Evolutionary conservation across 768 basidiomycete genomes (phyloP), one percentile per base, ranked within the genome.

Genomic region (Cantharellus cinnabarinus): DNA sequence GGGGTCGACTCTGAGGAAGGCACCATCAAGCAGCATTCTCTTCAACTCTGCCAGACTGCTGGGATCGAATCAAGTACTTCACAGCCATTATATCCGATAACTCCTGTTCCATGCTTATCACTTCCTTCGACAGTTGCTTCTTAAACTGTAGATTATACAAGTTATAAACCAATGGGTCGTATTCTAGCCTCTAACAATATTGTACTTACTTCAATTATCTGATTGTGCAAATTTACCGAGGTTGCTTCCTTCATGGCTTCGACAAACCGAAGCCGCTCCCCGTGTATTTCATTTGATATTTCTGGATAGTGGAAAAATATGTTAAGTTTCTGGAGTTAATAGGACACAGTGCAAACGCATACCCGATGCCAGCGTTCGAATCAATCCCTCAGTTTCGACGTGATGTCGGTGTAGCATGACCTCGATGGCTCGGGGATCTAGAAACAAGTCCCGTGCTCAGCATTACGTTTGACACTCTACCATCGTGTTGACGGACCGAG

Each of bases 191-290:
- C 20, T 29, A 29, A 29, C 20, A 29, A 29, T 29, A 72, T 66
- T 42, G 5, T 14, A 35, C 29, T 40, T 10, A 40, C 7, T 56
- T 50, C n/a, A 29, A 50, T n/a, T 2, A 4, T 60, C 68, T 63
- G 69, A 84, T 86, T 72, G 68, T 86, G 82, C 2, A 93, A 80
- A 63, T 91, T 90, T 64, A 93, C 85, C 1, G 80, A 79, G 0
- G 89, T 93, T 0, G 88, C 89, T 64, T 89, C 85, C 67, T 86
- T 86, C 89, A 91, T 93, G n/a, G 89, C 88, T 65, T 93, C 89
- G 3, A 91, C 85, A 64, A 93, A 91, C 3, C 85, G 75, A 58
- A 91, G 70, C 53, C 88, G 71, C 69, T 91, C 89, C 0, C 89
- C 88, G 57, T 82, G 81, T 58, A 93, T 90, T 64, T 91, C 89